phyloP scores from a whole-genome alignment of 176 grass and related monocot species.

The Rhynchospora pubera region DNA sequence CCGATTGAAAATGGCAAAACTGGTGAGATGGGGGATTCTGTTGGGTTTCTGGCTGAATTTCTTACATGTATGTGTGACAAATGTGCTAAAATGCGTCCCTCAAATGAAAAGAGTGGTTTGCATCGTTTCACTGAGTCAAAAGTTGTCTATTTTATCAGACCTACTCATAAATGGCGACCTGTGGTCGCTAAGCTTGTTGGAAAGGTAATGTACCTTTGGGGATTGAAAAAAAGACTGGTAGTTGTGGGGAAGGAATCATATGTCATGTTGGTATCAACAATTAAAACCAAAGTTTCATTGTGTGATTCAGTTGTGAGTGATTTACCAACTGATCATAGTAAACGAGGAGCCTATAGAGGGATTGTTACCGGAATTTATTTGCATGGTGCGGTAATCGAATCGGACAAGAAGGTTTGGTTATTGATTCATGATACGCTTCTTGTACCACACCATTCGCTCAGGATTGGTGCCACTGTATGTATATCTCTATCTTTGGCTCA shows the following conservation, averaged over 20 bases:
- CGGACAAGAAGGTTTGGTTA: slow-evolving; percentile 47
- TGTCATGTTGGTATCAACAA: slow-evolving; percentile 46
- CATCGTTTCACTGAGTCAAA: slow-evolving; percentile 56
- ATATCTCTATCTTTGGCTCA: slow-evolving; percentile 7
- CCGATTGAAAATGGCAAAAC: slow-evolving; percentile 27
- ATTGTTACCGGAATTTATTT: slow-evolving; percentile 62
- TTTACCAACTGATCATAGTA: neutral
- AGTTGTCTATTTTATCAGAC: slow-evolving; percentile 64
- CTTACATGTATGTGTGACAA: slow-evolving; percentile 48
- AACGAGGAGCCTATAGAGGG: slow-evolving; percentile 37
- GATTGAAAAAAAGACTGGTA: slow-evolving; percentile 60
- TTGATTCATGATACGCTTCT: slow-evolving; percentile 58
- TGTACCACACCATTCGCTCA: slow-evolving; percentile 51
- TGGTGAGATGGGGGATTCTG: neutral
- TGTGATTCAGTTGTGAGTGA: slow-evolving; percentile 15
- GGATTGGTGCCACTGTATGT: slow-evolving; percentile 81
- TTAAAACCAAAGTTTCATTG: slow-evolving; percentile 37
- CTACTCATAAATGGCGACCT: slow-evolving; percentile 32
- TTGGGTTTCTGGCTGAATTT: slow-evolving; percentile 76
- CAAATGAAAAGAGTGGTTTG: neutral
- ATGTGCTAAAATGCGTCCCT: slow-evolving; percentile 22
- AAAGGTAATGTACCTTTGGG: slow-evolving; percentile 34
- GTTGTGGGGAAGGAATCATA: slow-evolving; percentile 55
- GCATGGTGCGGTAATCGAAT: slow-evolving; percentile 52
- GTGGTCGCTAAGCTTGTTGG: slow-evolving; percentile 46